These are phyloP conservation scores for Alnus rubra DNA, from an alignment of 306 rosid genomes.

Conservation along the genomic window DNA sequence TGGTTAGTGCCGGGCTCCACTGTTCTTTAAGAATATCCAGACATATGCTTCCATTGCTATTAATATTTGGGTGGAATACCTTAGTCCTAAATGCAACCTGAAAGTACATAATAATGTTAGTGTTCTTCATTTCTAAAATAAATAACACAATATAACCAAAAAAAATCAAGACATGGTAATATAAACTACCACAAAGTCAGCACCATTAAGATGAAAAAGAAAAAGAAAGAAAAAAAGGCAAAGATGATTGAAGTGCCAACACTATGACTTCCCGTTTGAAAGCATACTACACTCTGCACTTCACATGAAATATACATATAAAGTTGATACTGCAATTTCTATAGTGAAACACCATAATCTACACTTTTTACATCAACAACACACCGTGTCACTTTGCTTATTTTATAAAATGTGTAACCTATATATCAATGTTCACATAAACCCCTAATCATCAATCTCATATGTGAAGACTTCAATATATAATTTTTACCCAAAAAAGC, in stretches of 20 bases:
- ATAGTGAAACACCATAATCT: neutral
- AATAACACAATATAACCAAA: neutral
- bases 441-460: neutral
- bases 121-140: neutral
- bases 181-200: slow-evolving; percentile 2
- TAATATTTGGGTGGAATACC: slow-evolving; percentile 95
- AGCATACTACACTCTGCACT: neutral
- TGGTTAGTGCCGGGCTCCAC: slow-evolving; percentile 88
- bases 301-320: neutral
- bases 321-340: neutral
- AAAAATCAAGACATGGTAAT: neutral
- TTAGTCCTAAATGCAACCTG: slow-evolving; percentile 93
- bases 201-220: neutral
- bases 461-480: neutral
- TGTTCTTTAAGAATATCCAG: slow-evolving; percentile 90
- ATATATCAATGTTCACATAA: neutral
- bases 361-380: neutral
- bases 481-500: neutral
- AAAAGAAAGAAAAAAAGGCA: neutral
- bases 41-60: slow-evolving; percentile 86
- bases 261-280: neutral
- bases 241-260: neutral
- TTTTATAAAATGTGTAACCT: neutral
- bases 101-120: slow-evolving; percentile 14
- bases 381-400: neutral